Conservation (phyloP, 352 stramenopile species). For the Phytophthora niederhauseri region DNA sequence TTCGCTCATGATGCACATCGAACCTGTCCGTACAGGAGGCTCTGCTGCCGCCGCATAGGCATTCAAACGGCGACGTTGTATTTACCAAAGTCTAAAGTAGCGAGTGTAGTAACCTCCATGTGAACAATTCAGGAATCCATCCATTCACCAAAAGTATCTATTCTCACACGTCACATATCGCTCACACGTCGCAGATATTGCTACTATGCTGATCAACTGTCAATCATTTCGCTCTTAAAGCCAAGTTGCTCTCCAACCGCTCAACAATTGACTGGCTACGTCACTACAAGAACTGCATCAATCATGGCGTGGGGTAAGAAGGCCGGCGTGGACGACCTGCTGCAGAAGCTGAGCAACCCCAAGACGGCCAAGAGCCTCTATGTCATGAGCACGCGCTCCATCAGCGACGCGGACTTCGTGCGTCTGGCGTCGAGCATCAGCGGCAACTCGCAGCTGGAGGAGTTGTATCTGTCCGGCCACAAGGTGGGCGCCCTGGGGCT, state of each 20-base stretch:
- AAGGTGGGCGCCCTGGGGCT: constrained; percentile 48
- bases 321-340: constrained; percentile 73
- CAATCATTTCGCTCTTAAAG: neutral
- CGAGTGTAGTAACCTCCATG: neutral
- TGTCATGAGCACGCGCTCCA: constrained; percentile 73
- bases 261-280: constrained; percentile 27
- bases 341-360: constrained; percentile 65
- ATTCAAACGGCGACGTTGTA: constrained; percentile 1
- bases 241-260: constrained; percentile 8
- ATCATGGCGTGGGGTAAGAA: constrained; percentile 83
- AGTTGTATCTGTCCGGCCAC: constrained; percentile 82
- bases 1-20: constrained; percentile 34
- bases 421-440: constrained; percentile 59
- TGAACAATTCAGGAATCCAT: neutral
- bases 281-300: constrained; percentile 19
- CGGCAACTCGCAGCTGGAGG: constrained; percentile 63
- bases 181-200: constrained; percentile 18
- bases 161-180: constrained; percentile 23
- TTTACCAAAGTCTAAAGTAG: neutral
- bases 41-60: constrained; percentile 18
- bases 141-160: neutral
- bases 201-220: constrained; percentile 8
- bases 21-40: constrained; percentile 14
- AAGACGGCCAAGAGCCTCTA: constrained; percentile 71
- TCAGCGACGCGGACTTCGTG: constrained; percentile 59